Evolutionary conservation across 2,329 filamentous ascomycete species (phyloP).

Genomic region (Curvularia sp.): DNA sequence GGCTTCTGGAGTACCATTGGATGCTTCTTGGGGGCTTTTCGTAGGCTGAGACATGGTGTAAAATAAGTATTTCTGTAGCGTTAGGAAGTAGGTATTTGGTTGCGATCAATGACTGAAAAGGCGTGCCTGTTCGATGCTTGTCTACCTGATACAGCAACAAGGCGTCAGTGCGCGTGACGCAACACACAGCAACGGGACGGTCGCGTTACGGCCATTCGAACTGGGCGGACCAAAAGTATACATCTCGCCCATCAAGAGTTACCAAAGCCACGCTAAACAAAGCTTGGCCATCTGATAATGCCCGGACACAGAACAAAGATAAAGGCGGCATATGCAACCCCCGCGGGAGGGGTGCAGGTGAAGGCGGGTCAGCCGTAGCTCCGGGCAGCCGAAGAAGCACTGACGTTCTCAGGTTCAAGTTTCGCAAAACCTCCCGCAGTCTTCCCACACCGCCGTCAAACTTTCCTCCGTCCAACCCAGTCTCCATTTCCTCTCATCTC

Average conservation of each 20-base stretch:
- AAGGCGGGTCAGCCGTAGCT: conserved; percentile 28
- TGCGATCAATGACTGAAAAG: not conserved
- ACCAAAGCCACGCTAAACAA: not conserved
- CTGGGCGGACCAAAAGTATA: not conserved
- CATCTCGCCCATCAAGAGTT: not conserved
- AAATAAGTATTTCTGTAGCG: not conserved
- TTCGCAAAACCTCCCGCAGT: conserved; percentile 36
- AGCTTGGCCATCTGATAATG: not conserved
- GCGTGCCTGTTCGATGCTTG: not conserved
- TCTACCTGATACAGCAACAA: conserved; percentile 2
- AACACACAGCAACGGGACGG: not conserved
- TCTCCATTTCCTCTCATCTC: conserved; percentile 29
- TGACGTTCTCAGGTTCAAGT: conserved; percentile 18
- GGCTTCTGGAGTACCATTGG: not conserved
- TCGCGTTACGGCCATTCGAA: not conserved
- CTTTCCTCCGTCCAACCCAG: conserved; percentile 38
- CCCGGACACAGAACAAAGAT: not conserved
- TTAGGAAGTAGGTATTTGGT: not conserved
- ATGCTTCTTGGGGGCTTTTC: not conserved
- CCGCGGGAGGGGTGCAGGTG: conserved; percentile 8
- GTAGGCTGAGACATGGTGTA: not conserved
- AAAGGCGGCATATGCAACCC: not conserved
- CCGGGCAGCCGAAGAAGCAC: conserved; percentile 31
- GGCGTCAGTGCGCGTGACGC: conserved; percentile 9
- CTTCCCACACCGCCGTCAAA: conserved; percentile 21